Base-by-base conservation (phyloP, 208 protist genomes). In the Crithidia mellificae region DNA sequence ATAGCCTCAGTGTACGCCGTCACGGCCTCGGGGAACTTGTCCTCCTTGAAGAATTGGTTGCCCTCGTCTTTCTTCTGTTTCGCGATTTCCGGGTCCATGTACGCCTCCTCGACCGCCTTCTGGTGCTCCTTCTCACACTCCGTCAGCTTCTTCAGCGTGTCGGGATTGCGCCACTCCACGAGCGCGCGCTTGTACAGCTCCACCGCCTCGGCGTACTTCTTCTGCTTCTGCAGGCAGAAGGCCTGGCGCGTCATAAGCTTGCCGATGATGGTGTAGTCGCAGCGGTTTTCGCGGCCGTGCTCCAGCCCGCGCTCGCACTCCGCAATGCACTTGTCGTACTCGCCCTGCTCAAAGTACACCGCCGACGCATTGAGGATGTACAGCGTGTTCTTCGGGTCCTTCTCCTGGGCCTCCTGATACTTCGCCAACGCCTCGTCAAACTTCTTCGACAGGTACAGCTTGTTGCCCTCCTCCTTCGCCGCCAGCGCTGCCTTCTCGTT, bases 1-100 rank as follows among this genome's bases (percentile, higher is more conserved):
- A 98, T 97, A 24, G 92, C 92, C 78, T 96, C 92, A 15, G 90
- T 91, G 84, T 98, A 98, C 34, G 87, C 85, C 6, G 87, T 78
- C 38, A 98, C 92, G 3, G 98, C 97, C 54, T 98, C 97, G 25
- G 93, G 87, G 63, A 95, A 98, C 81, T 98, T 96, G 58, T 95
- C 87, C 36, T 85, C 72, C 86, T 98, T 98, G 83, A 99, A 99
- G 38, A 96, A 80, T 19, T 85, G 84, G 80, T 99, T 99, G 56
- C 98, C 98, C 67, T 95, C 83, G 22, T 96, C 90, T 68, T 97
- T 96, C 74, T 90, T 98, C 80, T 96, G 74, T 46, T 85, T 77
- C 4, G 91, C 83, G 34, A 96, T 91, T 54, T 90, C 96, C 6
- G 88, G 90, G 52, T 96, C 81, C 20, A 98, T 83, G 81, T 99